A percentile compares a stretch with the other conserved stretches of the same genome.
Evolutionary conservation across 345 rosid species (phyloP).

Genomic region (Erucastrum elatum): DNA sequence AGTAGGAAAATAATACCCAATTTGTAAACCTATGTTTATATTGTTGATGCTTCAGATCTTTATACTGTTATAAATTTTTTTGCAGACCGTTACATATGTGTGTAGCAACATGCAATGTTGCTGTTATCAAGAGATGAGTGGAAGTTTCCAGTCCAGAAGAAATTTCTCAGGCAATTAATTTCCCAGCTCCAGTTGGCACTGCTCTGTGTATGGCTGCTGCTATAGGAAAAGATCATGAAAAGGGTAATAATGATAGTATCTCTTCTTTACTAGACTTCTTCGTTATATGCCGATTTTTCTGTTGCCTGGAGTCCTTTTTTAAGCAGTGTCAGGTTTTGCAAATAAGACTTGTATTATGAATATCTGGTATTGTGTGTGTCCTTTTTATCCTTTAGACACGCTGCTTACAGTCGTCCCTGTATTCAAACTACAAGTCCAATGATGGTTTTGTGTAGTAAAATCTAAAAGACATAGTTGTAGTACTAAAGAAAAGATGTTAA

Average conservation of each 20-base stretch:
- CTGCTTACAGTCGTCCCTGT: too few species aligned
- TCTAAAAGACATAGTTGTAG: neutral
- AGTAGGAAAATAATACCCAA: neutral
- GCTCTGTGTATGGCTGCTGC: constrained; percentile 94
- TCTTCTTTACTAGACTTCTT: neutral
- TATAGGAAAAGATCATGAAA: constrained; percentile 85
- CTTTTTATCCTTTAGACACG: too few species aligned
- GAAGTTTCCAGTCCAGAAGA: constrained; percentile 75
- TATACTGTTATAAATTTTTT: constrained; percentile 7
- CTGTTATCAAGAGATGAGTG: constrained; percentile 88
- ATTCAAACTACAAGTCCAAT: neutral
- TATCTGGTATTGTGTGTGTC: too few species aligned
- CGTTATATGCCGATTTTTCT: too few species aligned
- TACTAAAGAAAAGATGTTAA: too few species aligned
- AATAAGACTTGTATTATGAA: too few species aligned
- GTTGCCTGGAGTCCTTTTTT: too few species aligned
- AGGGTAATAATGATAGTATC: constrained; percentile 52
- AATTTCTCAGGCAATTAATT: constrained; percentile 71
- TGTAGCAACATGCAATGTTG: constrained; percentile 83
- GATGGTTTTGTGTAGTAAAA: neutral
- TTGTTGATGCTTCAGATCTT: neutral
- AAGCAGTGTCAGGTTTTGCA: too few species aligned
- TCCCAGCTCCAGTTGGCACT: constrained; percentile 77
- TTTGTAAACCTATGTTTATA: constrained; percentile 10
- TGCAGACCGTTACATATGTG: constrained; percentile 89